These are phyloP conservation scores for Lotmaria passim DNA, from an alignment of 208 protist species.

Conservation along the genomic window DNA sequence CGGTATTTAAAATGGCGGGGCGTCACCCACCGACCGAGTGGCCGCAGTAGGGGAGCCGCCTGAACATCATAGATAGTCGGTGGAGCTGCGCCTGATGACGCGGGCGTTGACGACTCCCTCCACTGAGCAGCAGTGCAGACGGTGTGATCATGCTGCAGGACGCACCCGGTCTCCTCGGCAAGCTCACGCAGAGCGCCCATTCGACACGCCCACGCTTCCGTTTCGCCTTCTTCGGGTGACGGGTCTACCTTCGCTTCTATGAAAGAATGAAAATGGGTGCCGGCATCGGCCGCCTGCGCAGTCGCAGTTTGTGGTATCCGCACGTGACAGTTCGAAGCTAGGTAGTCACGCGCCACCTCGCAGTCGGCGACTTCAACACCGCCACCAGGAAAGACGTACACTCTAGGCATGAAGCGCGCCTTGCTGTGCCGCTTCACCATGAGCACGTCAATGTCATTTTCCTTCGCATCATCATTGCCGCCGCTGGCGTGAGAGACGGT, in stretches of 20 bases:
- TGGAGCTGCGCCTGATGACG: neutral
- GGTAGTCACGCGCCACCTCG: constrained; percentile 10
- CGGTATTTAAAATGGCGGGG: constrained; percentile 46
- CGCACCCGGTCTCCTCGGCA: constrained; percentile 49
- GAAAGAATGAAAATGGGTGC: neutral
- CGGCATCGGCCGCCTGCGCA: too few species aligned
- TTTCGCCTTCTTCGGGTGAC: constrained; percentile 5
- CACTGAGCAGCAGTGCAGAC: constrained; percentile 21
- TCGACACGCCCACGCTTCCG: constrained; percentile 33
- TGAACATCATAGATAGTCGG: constrained; percentile 23
- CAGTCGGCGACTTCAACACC: constrained; percentile 47
- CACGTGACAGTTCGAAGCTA: constrained; percentile 2
- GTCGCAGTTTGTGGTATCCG: neutral
- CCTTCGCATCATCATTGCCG: neutral
- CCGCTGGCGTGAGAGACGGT: neutral
- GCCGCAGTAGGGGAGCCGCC: constrained; percentile 27
- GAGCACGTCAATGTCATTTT: constrained; percentile 52
- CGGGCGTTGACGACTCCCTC: neutral
- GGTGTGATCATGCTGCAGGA: constrained; percentile 34
- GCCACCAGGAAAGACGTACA: constrained; percentile 68
- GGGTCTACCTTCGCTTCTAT: constrained; percentile 12
- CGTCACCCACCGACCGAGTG: constrained; percentile 60
- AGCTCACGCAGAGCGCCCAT: constrained; percentile 59
- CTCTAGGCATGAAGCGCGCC: constrained; percentile 62
- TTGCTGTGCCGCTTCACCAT: constrained; percentile 65